Conservation (phyloP, 1,139 yeast species). For the Magnusiomyces tetraspermus region DNA sequence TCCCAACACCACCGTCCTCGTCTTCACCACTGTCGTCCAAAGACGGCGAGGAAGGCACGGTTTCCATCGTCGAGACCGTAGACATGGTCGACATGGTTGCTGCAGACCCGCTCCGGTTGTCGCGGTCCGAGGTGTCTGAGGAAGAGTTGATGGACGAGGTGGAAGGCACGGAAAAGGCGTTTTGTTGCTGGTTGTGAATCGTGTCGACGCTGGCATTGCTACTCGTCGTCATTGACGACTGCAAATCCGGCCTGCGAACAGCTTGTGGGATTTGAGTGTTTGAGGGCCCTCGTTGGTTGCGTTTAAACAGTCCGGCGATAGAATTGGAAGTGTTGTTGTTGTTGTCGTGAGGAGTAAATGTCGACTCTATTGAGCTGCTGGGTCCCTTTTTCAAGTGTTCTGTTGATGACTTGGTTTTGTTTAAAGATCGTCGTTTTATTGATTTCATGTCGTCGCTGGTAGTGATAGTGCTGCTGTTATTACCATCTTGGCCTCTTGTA, state of each 20-base stretch:
- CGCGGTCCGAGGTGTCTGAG: neutral
- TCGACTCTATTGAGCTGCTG: constrained; percentile 1
- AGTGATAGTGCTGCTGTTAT: neutral
- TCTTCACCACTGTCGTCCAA: neutral
- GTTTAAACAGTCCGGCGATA: neutral
- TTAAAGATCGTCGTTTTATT: constrained; percentile 21
- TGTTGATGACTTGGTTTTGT: constrained; percentile 26
- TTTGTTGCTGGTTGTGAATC: too few species aligned
- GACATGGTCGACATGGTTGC: constrained; percentile 4
- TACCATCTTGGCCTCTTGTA: neutral
- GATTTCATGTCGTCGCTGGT: neutral
- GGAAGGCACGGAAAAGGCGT: too few species aligned
- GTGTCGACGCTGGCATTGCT: too few species aligned
- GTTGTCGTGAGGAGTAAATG: neutral
- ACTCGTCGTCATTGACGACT: too few species aligned
- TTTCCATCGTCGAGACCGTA: neutral
- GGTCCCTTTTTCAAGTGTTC: constrained; percentile 18
- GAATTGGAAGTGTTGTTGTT: neutral
- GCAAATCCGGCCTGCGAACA: neutral
- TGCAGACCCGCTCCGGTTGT: neutral
- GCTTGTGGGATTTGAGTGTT: neutral
- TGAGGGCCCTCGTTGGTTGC: neutral
- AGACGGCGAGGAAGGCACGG: constrained; percentile 3
- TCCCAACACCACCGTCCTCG: too few species aligned
- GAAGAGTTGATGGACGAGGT: neutral